Evolutionary conservation across 1,284 basidiomycete species (phyloP).

Genomic region (Dichomitus squalens): DNA sequence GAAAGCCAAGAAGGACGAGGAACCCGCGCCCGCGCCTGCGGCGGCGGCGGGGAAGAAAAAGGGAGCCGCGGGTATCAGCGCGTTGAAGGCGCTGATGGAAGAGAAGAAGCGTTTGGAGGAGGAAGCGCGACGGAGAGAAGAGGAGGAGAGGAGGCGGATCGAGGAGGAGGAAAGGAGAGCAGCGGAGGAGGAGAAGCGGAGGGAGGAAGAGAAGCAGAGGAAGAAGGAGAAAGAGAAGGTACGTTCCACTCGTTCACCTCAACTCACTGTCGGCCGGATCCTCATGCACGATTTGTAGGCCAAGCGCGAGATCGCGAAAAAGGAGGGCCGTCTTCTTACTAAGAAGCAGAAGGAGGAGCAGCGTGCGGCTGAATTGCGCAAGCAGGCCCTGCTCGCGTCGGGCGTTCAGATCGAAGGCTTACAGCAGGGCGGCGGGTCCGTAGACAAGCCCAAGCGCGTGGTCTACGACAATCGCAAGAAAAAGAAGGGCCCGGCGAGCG

Average conservation of each 20-base stretch:
- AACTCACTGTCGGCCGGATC: not conserved
- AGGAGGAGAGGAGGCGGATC: conserved; percentile 76
- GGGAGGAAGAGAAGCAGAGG: conserved; percentile 83
- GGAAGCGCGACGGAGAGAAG: conserved; percentile 65
- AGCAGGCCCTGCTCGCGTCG: conserved; percentile 87
- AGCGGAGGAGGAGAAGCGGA: conserved; percentile 76
- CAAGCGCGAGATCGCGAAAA: conserved; percentile 84
- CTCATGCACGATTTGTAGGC: conserved; percentile 47
- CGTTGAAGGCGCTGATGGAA: conserved; percentile 84
- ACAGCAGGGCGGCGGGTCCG: conserved; percentile 50
- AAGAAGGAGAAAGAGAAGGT: conserved; percentile 94
- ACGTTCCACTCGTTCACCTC: conserved; percentile 12
- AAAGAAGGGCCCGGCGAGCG: conserved; percentile 62
- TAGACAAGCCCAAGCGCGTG: conserved; percentile 59
- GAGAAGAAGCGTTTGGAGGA: conserved; percentile 88
- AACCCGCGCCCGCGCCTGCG: conserved; percentile 42
- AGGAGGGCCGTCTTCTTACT: conserved; percentile 89
- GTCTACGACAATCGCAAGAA: conserved; percentile 82
- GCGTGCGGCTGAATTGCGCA: conserved; percentile 88
- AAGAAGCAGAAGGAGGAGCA: conserved; percentile 97
- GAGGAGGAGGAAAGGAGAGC: conserved; percentile 83
- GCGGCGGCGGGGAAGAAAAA: conserved; percentile 67
- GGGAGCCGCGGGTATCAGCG: conserved; percentile 66
- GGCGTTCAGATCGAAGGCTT: conserved; percentile 92
- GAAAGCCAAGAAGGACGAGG: conserved; percentile 77